Evolutionary conservation across 2,329 filamentous ascomycete genomes (phyloP).

Genomic region (Talaromyces amestolkiae): DNA sequence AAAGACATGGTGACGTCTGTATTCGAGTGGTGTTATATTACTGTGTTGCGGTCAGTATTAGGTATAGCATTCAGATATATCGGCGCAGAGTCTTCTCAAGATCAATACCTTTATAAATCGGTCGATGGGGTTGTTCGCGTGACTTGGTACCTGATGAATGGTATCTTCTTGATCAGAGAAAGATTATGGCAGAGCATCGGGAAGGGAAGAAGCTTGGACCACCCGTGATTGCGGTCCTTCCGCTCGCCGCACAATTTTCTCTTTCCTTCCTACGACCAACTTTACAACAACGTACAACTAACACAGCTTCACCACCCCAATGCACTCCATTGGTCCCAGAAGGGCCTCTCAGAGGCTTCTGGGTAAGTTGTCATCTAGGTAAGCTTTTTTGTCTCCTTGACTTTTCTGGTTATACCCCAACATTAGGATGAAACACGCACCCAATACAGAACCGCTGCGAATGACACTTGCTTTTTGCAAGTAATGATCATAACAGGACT

Average conservation of each 20-base stretch:
- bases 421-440: conserved; percentile 44
- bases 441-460: conserved; percentile 65
- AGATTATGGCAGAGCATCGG: not conserved
- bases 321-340: conserved; percentile 41
- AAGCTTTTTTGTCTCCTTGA: conserved; percentile 16
- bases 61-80: not conserved
- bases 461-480: conserved; percentile 52
- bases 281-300: not conserved
- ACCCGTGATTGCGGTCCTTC: conserved; percentile 5
- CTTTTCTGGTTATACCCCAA: not conserved
- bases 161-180: not conserved
- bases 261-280: not conserved
- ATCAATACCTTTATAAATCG: conserved; percentile 2
- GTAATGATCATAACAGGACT: conserved; percentile 43
- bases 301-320: conserved; percentile 22
- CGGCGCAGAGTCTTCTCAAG: no score
- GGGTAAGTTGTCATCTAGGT: conserved; percentile 34
- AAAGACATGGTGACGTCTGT: conserved; percentile 59
- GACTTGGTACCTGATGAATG: not conserved
- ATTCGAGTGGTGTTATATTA: not conserved
- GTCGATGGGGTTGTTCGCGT: not conserved
- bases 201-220: conserved; percentile 21
- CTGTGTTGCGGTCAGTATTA: not conserved
- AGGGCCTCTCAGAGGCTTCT: conserved; percentile 35
- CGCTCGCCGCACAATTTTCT: conserved; percentile 12